Percentiles rank a stretch among this genome's conserved stretches.
Conservation (phyloP, 1,284 basidiomycete species). For the Macrocystidia cucumis region DNA sequence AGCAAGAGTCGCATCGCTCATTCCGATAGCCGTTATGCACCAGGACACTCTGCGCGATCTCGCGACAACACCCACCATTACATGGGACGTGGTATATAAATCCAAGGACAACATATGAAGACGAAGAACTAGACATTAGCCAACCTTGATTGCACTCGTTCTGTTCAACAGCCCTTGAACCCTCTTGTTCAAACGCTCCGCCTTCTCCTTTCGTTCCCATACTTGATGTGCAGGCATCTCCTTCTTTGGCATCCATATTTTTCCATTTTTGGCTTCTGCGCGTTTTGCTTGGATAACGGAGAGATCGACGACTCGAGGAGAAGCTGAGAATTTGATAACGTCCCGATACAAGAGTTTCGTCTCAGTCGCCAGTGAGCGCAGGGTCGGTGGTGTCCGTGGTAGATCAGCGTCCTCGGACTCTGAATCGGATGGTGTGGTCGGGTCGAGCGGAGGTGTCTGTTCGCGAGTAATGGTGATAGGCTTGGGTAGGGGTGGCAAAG, state of each 20-base stretch:
- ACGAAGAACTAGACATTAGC: too few relatives aligned
- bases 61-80: too few relatives aligned
- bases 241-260: constrained; percentile 68
- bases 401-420: constrained; percentile 46
- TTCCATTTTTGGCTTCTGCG: constrained; percentile 33
- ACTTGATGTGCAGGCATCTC: constrained; percentile 76
- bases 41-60: too few relatives aligned
- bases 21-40: too few relatives aligned
- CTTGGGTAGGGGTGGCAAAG: constrained; percentile 56
- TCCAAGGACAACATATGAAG: too few relatives aligned
- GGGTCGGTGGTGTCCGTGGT: constrained; percentile 37
- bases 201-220: constrained; percentile 67
- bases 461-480: constrained; percentile 32
- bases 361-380: constrained; percentile 68
- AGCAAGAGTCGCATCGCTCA: too few relatives aligned
- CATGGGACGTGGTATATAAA: too few relatives aligned
- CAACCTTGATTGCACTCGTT: constrained; percentile 36
- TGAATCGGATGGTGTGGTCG: constrained; percentile 55
- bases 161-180: constrained; percentile 66
- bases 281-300: constrained; percentile 49
- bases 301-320: constrained; percentile 78
- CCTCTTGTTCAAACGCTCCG: constrained; percentile 57
- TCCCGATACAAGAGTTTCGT: constrained; percentile 79
- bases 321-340: constrained; percentile 74
- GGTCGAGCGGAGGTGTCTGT: constrained; percentile 54